Percentiles rank a stretch among this genome's conserved stretches.
Conservation (phyloP, 2,329 filamentous ascomycete genomes). For the Aureobasidium zeae region DNA sequence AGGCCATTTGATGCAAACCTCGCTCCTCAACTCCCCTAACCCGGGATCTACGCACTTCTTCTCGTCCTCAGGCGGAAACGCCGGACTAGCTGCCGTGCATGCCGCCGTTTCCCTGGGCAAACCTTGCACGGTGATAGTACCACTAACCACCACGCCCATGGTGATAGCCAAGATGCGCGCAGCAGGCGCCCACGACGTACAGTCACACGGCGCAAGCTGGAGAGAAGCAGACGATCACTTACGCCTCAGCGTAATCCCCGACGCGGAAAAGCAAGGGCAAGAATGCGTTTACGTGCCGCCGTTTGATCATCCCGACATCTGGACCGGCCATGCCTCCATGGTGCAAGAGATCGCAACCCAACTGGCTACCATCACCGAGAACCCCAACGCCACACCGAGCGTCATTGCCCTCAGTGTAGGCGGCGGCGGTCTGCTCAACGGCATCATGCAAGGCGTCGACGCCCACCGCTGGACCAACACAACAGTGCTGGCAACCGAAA, state of each 20-base stretch:
- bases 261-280: constrained; percentile 31
- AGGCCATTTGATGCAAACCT: constrained; percentile 57
- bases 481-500: constrained; percentile 65
- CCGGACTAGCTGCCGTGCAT: constrained; percentile 70
- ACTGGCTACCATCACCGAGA: constrained; percentile 26
- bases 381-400: constrained; percentile 44
- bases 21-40: constrained; percentile 31
- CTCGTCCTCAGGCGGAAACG: constrained; percentile 72
- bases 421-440: constrained; percentile 70
- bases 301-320: constrained; percentile 60
- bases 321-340: constrained; percentile 55
- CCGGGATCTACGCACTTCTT: constrained; percentile 56
- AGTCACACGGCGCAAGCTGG: constrained; percentile 60
- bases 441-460: constrained; percentile 61
- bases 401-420: constrained; percentile 70
- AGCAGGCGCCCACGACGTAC: constrained; percentile 57
- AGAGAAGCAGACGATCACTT: constrained; percentile 61
- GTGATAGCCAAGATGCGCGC: constrained; percentile 64
- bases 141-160: constrained; percentile 52
- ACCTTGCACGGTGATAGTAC: constrained; percentile 67
- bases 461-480: constrained; percentile 29
- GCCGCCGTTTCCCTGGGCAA: constrained; percentile 56
- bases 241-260: constrained; percentile 45
- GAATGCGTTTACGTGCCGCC: constrained; percentile 57
- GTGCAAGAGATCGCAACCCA: constrained; percentile 43